These are phyloP conservation scores for Spencermartinsiella europaea DNA, from an alignment of 805 yeast species.

Conservation along the genomic window DNA sequence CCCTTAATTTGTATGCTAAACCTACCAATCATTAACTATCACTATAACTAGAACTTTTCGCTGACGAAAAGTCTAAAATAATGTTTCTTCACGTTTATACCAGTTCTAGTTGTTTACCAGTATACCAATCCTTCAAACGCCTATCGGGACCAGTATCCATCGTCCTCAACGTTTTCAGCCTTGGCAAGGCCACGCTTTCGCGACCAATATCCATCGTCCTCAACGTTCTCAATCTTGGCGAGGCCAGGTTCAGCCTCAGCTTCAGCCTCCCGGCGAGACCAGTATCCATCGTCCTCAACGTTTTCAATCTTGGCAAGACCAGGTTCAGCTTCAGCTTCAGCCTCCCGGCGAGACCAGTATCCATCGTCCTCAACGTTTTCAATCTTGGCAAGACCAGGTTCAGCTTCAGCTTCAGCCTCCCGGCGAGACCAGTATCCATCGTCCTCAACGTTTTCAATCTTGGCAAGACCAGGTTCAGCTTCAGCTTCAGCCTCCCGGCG, in stretches of 20 bases:
- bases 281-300: slow-evolving; percentile 5
- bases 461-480: neutral
- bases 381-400: neutral
- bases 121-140: too few relatives aligned
- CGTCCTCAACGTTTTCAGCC: neutral
- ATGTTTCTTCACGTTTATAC: too few relatives aligned
- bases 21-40: too few relatives aligned
- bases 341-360: slow-evolving; percentile 1
- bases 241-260: neutral
- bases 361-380: slow-evolving; percentile 2
- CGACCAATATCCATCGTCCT: slow-evolving; percentile 5
- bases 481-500: slow-evolving; percentile 2
- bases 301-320: neutral
- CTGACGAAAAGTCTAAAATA: too few relatives aligned
- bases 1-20: too few relatives aligned
- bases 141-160: slow-evolving; percentile 2
- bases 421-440: slow-evolving; percentile 2
- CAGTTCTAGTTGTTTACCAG: too few relatives aligned
- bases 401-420: neutral
- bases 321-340: neutral
- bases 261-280: neutral
- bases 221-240: neutral
- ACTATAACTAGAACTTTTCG: too few relatives aligned
- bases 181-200: neutral
- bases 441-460: too few relatives aligned